A percentile compares a stretch with the other conserved stretches of the same genome.
phyloP scores from a whole-genome alignment of 2,329 filamentous ascomycete species.

The Fusarium scirpi region DNA sequence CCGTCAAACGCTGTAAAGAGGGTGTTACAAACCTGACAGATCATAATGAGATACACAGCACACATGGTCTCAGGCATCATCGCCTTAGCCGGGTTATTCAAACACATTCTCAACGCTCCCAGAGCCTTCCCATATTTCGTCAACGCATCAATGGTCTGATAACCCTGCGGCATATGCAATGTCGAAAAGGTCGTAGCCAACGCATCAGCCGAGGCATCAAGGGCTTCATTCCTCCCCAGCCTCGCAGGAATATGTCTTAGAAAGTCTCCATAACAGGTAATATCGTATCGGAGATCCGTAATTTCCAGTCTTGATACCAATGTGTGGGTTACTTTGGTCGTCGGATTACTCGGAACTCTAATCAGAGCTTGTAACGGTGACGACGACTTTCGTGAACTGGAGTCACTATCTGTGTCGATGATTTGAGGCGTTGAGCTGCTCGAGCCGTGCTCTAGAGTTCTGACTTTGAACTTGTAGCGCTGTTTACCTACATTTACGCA shows the following conservation, averaged over 20 bases:
- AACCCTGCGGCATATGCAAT: conserved; percentile 31
- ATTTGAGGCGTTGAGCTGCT: conserved; percentile 4
- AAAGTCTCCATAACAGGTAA: conserved; percentile 61
- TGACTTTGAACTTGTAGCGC: conserved; percentile 63
- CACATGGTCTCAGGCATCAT: conserved; percentile 52
- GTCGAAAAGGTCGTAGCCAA: conserved; percentile 46
- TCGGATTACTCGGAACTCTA: conserved; percentile 49
- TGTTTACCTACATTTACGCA: conserved; percentile 61
- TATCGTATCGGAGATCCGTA: conserved; percentile 60
- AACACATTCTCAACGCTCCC: conserved; percentile 42
- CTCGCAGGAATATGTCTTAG: conserved; percentile 59
- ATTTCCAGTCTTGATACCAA: conserved; percentile 52
- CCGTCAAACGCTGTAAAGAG: rapidly evolving
- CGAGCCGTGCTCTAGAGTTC: conserved; percentile 31
- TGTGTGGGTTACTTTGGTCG: conserved; percentile 41
- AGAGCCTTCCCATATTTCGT: conserved; percentile 51
- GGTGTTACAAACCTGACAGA: conserved; percentile 49
- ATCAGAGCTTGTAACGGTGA: conserved; percentile 11
- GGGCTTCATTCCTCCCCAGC: conserved; percentile 58
- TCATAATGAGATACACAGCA: conserved; percentile 54
- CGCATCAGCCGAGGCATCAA: conserved; percentile 55
- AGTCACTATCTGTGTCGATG: conserved; percentile 23
- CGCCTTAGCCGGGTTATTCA: conserved; percentile 47
- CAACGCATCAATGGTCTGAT: conserved; percentile 41
- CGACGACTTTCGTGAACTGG: background rate